Evolutionary conservation across 192 early-diverging fungal genomes (phyloP).

Genomic region (Funneliformis mosseae): DNA sequence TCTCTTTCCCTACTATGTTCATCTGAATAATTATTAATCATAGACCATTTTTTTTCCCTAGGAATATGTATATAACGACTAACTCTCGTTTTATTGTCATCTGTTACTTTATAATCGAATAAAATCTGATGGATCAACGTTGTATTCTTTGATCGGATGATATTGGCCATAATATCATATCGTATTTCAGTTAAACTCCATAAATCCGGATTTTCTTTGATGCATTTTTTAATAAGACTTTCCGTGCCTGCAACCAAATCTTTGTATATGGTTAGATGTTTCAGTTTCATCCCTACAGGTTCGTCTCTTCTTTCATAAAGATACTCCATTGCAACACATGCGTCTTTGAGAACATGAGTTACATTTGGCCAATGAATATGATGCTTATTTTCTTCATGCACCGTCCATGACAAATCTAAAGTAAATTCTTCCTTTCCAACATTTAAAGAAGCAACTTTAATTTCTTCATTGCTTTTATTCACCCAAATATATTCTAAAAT

Average conservation of each 20-base stretch:
- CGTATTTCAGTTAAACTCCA: neutral
- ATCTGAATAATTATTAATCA: too few species aligned
- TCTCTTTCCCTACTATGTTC: too few species aligned
- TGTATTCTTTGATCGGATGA: neutral
- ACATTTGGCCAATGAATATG: neutral
- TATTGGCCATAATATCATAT: neutral
- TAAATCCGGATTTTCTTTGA: neutral
- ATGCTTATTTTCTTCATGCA: too few species aligned
- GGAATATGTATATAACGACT: neutral
- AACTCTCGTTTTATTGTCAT: neutral
- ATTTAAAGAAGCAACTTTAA: neutral
- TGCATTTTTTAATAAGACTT: neutral
- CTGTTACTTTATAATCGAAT: neutral
- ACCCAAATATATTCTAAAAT: conserved; percentile 2
- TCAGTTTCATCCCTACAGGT: neutral
- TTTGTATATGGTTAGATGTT: neutral
- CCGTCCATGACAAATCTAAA: neutral
- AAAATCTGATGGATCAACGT: neutral
- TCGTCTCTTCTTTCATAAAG: neutral
- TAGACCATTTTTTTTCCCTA: neutral
- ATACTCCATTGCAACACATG: neutral
- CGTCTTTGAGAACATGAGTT: neutral
- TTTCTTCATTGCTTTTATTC: neutral
- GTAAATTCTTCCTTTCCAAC: neutral
- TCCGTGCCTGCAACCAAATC: neutral